phyloP scores from a whole-genome alignment of 169 alveolate genomes.

The Cryptosporidium xiaoi region DNA sequence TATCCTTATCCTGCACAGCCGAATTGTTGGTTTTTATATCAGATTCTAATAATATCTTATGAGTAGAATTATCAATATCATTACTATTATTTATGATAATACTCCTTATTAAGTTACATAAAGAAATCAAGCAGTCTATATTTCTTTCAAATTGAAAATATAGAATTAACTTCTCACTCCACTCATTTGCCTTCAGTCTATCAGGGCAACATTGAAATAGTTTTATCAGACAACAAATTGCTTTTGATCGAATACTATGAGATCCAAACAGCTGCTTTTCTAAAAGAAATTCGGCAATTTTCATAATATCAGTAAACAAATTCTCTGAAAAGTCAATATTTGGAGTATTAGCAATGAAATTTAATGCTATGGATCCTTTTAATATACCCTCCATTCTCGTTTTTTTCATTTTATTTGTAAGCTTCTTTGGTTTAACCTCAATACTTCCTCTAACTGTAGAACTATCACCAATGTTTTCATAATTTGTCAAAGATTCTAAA shows the following conservation, averaged over 20 bases:
- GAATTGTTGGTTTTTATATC: neutral
- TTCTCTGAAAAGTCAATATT: constrained; percentile 57
- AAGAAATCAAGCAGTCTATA: constrained; percentile 48
- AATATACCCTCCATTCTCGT: neutral
- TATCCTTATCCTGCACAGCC: neutral
- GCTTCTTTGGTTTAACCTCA: neutral
- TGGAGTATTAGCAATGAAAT: constrained; percentile 47
- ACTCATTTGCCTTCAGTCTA: constrained; percentile 27
- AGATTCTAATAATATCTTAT: neutral
- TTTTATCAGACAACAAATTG: constrained; percentile 55
- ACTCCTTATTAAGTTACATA: constrained; percentile 27
- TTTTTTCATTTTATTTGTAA: constrained; percentile 5
- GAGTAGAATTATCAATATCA: neutral
- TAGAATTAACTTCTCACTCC: constrained; percentile 35
- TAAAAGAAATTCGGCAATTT: constrained; percentile 24
- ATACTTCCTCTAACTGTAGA: neutral
- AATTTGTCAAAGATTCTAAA: constrained; percentile 9
- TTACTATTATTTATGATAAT: neutral
- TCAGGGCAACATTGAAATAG: constrained; percentile 69
- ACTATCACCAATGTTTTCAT: neutral
- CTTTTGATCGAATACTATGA: constrained; percentile 47
- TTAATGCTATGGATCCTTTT: constrained; percentile 29
- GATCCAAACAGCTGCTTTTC: constrained; percentile 27
- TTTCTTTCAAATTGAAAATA: constrained; percentile 60
- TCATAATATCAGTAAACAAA: constrained; percentile 43